Evolutionary conservation across 768 basidiomycete species (phyloP), one percentile per base, ranked within the genome.

Genomic region (Mycena haematopus): DNA sequence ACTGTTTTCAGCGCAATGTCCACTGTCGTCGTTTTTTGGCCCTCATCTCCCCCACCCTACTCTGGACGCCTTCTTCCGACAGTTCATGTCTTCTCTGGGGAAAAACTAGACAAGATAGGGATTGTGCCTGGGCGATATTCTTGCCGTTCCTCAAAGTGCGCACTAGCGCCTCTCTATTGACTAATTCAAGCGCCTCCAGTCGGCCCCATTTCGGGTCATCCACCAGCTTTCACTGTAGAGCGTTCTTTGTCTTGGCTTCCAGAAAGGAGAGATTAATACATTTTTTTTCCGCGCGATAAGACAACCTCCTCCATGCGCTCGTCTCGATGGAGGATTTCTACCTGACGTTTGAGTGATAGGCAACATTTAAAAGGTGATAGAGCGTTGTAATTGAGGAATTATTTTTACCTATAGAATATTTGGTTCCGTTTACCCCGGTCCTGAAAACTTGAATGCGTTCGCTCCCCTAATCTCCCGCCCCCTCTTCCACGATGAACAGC

Each of bases 401-500:
- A 53, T 53, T 54, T 17, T 25, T 19, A 47, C 29, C 14, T 9
- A 35, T 45, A 6, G 10, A n/a, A 42, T 51, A 25, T 58, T 50
- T 58, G 56, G 47, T 50, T 42, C 49, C 49, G 46, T 49, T 58
- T 58, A 29, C 25, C 11, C 36, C 27, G 40, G 24, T 31, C 29
- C 29, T 15, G 9, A 36, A 54, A 44, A 42, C 29, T 31, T 31
- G 29, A 42, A 3, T 15, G 40, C 40, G 38, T 35, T n/a, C 22
- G 24, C 10, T 59, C 44, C 24, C 40, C 52, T 52, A 46, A 35
- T 29, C 38, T n/a, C 11, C 56, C 47, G 31, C 49, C 17, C 25
- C n/a, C 19, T 15, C 36, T 54, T 47, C 60, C 38, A 54, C 53
- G 47, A 64, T 64, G 63, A 56, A 52, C 54, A 22, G 49, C 49